phyloP scores from a whole-genome alignment of 306 rosid genomes.

The Elaeagnus macrophylla region DNA sequence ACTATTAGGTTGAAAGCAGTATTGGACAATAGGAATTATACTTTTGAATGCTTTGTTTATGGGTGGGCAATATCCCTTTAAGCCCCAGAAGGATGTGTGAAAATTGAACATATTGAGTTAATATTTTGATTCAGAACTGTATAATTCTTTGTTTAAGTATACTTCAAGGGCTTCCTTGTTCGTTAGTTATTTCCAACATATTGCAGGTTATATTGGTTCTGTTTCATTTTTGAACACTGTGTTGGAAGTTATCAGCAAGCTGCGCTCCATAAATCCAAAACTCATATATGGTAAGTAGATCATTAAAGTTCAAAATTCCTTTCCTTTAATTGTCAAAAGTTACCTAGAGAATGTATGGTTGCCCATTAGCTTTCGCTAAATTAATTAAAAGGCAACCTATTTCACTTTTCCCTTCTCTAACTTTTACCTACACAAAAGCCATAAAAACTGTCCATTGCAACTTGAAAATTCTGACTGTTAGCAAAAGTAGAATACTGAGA shows the following conservation, averaged over 20 bases:
- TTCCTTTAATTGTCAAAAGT: background rate
- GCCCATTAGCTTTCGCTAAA: background rate
- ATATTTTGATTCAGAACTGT: background rate
- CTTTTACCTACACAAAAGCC: too few relatives aligned
- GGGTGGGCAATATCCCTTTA: too few relatives aligned
- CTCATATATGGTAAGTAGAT: slow-evolving; percentile 50
- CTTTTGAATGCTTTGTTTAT: too few relatives aligned
- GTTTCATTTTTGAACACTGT: slow-evolving; percentile 64
- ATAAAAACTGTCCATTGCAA: too few relatives aligned
- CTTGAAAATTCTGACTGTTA: too few relatives aligned
- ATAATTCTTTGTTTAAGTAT: background rate
- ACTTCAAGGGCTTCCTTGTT: background rate
- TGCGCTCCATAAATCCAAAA: slow-evolving; percentile 59
- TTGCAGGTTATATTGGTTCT: slow-evolving; percentile 76
- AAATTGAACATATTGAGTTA: background rate
- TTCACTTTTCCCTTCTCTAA: too few relatives aligned
- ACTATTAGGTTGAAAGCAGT: too few relatives aligned
- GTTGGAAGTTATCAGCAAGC: slow-evolving; percentile 62
- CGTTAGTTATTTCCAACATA: background rate
- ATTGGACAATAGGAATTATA: too few relatives aligned
- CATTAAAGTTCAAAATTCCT: background rate
- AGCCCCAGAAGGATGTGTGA: background rate
- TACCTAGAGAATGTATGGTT: background rate
- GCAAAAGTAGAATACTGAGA: too few relatives aligned
- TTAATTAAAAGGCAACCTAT: background rate